These are phyloP conservation scores for Wickerhamiella qilinensis DNA, from an alignment of 805 yeast genomes.

Conservation along the genomic window DNA sequence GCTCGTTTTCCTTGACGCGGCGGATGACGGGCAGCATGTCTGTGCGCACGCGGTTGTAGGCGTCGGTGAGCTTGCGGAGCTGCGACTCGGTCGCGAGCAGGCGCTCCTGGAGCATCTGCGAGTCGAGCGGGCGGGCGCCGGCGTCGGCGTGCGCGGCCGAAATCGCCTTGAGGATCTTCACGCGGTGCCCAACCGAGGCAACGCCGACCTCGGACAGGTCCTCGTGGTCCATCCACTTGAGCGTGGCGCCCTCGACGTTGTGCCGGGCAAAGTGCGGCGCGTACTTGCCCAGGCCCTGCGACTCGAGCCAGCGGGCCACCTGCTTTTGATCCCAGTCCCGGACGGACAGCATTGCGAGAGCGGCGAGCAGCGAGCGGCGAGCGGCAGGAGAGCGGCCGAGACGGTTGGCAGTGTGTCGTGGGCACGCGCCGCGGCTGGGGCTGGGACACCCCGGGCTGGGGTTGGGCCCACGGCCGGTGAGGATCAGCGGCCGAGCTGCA, in stretches of 20 bases:
- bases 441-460: no score
- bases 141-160: not conserved
- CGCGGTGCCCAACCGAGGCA: slow-evolving; percentile 34
- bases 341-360: slow-evolving; percentile 3
- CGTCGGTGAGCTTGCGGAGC: slow-evolving; percentile 32
- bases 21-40: slow-evolving; percentile 51
- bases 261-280: slow-evolving; percentile 30
- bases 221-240: slow-evolving; percentile 50
- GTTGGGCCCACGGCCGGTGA: no score
- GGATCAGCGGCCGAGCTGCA: no score
- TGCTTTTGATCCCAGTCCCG: slow-evolving; percentile 5
- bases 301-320: slow-evolving; percentile 5
- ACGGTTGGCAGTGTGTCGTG: no score
- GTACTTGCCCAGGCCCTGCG: slow-evolving; percentile 9
- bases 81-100: slow-evolving; percentile 21
- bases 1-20: slow-evolving; percentile 43
- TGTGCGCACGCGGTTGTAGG: slow-evolving; percentile 39
- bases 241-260: slow-evolving; percentile 55
- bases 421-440: no score
- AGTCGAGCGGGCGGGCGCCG: no score
- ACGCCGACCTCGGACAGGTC: slow-evolving; percentile 67
- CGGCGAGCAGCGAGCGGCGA: no score
- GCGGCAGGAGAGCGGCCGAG: no score
- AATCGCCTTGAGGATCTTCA: slow-evolving; percentile 43
- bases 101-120: slow-evolving; percentile 9